Percentiles rank a stretch among this genome's conserved stretches.
These are phyloP conservation scores for Adansonia madagascariensis DNA, from an alignment of 441 rosid genomes.

Conservation along the genomic window DNA sequence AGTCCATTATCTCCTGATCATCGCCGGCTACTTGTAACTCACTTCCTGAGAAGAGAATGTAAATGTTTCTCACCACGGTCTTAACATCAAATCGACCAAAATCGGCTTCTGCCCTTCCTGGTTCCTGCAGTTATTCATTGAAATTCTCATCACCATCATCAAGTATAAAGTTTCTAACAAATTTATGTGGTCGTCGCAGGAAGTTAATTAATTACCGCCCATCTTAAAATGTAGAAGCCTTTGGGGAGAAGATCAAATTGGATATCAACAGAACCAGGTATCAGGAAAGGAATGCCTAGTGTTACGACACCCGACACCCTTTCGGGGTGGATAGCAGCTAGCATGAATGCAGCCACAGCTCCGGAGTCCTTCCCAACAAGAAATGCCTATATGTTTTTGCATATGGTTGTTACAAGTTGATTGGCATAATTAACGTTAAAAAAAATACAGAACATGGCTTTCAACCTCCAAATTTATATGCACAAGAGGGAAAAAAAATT, in stretches of 20 bases:
- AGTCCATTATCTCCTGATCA: slow-evolving; percentile 60
- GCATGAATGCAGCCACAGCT: slow-evolving; percentile 34
- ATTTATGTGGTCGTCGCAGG: background rate
- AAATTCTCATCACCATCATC: background rate
- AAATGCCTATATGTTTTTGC: slow-evolving; percentile 36
- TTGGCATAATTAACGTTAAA: background rate
- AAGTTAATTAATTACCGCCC: slow-evolving; percentile 38
- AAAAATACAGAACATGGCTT: background rate
- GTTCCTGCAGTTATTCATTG: slow-evolving; percentile 35
- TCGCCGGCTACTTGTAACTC: slow-evolving; percentile 55
- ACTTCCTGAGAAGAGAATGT: slow-evolving; percentile 49
- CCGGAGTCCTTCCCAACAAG: slow-evolving; percentile 59
- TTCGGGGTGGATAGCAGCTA: slow-evolving; percentile 44
- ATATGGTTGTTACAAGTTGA: background rate
- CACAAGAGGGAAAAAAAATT: background rate
- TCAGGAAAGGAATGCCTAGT: slow-evolving; percentile 46
- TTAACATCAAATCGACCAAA: slow-evolving; percentile 58
- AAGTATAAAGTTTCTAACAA: background rate
- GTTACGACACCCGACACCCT: slow-evolving; percentile 47
- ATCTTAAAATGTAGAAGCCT: slow-evolving; percentile 54
- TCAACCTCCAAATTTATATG: background rate
- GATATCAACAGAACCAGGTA: slow-evolving; percentile 31
- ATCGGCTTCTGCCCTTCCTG: slow-evolving; percentile 66
- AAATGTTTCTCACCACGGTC: slow-evolving; percentile 51
- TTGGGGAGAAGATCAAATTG: slow-evolving; percentile 41